Conservation (phyloP, 2,329 filamentous ascomycete genomes). For the Curvularia verruculosa region DNA sequence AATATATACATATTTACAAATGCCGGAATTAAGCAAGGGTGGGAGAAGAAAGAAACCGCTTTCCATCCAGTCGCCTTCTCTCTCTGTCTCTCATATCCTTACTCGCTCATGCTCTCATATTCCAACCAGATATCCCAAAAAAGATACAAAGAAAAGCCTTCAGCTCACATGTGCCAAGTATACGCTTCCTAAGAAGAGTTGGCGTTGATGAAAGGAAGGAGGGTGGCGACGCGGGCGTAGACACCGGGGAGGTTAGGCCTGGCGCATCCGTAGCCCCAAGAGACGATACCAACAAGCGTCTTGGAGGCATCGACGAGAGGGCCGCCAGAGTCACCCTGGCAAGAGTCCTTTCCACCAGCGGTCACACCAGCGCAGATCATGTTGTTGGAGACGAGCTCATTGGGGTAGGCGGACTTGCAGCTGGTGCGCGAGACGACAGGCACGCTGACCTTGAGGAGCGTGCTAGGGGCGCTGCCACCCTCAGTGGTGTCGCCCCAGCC, state of each 20-base stretch:
- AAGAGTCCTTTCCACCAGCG: constrained; percentile 40
- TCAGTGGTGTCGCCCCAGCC: constrained; percentile 33
- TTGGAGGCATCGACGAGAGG: constrained; percentile 28
- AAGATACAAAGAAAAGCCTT: not conserved
- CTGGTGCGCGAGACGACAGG: constrained; percentile 35
- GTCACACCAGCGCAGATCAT: constrained; percentile 39
- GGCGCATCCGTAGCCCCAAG: constrained; percentile 30
- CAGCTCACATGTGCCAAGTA: not conserved
- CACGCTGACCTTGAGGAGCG: constrained; percentile 37
- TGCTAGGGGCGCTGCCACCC: constrained; percentile 16
- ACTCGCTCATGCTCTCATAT: not conserved
- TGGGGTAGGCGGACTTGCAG: constrained; percentile 30
- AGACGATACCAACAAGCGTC: constrained; percentile 15
- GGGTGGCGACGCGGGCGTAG: constrained; percentile 27
- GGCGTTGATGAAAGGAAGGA: constrained; percentile 28
- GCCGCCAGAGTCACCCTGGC: constrained; percentile 43
- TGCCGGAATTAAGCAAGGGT: not conserved
- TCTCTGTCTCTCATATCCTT: not conserved
- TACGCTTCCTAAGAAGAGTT: constrained; percentile 18
- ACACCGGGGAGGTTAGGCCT: constrained; percentile 31
- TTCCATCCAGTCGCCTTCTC: not conserved
- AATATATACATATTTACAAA: not conserved
- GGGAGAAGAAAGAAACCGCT: not conserved
- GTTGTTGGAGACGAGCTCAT: constrained; percentile 27
- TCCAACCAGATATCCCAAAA: not conserved